phyloP scores from a whole-genome alignment of 192 early-diverging fungal genomes.

The Coemansia sp. region DNA sequence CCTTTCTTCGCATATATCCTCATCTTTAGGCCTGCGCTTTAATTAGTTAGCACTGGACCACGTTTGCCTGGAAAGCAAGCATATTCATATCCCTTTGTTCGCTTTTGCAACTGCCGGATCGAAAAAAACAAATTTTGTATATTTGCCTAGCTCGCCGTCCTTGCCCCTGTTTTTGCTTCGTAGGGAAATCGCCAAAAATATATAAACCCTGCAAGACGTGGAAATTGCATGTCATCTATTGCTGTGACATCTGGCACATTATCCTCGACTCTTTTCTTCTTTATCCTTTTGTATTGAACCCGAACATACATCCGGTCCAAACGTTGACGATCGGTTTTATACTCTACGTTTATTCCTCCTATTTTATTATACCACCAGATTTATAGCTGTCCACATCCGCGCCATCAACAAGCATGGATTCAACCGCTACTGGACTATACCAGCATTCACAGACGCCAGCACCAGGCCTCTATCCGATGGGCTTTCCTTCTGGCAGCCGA shows the following conservation, averaged over 20 bases:
- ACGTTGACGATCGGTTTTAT: not conserved
- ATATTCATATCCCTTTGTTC: not conserved
- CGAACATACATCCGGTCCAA: not conserved
- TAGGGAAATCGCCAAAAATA: not conserved
- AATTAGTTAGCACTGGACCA: not conserved
- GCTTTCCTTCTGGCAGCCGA: not conserved
- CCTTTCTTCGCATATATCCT: not conserved
- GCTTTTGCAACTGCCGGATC: not conserved
- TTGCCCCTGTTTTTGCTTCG: not conserved
- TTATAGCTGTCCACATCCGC: not conserved
- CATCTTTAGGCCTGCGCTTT: no score
- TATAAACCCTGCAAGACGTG: not conserved
- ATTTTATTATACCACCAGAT: not conserved
- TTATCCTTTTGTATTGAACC: not conserved
- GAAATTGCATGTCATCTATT: not conserved
- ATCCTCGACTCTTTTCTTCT: not conserved
- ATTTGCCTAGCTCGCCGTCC: no score
- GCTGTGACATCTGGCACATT: not conserved
- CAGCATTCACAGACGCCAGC: slow-evolving; percentile 17
- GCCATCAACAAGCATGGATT: slow-evolving; percentile 21
- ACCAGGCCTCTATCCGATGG: slow-evolving; percentile 37
- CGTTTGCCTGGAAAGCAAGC: not conserved
- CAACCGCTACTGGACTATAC: slow-evolving; percentile 26
- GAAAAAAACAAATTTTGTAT: not conserved
- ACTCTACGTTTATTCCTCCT: not conserved